Evolutionary conservation across 164 flowering plant genomes (phyloP), one percentile per base, ranked within the genome.

Genomic region (Euptelea pleiosperma): DNA sequence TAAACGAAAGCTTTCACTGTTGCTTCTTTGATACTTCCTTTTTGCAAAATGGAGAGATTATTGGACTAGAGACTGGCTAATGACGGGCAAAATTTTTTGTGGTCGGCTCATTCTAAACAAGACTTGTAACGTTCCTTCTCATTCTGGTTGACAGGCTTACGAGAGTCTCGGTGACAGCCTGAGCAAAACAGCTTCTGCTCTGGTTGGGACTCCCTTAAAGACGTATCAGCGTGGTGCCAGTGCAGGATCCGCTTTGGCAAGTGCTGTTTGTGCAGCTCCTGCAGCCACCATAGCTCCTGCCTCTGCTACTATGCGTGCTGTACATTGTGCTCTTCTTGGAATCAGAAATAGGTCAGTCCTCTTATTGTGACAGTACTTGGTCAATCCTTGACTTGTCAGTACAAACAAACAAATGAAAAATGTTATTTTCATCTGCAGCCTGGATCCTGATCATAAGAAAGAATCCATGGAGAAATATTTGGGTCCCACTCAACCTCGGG

Each of bases 221-320:
- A 75, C 66, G 22, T 94, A 86, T 63, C 88, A 84, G 55, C 87
- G 86, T 25, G 96, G 93, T 55, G 91, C 75, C n/a, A 74, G 96
- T 67, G 84, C 88, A 8, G 91, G 87, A 50, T 83, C 96, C 46
- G 96, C 96, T 60, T 61, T 94, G 64, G 93, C 86, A 30, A 79
- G 81, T 68, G 99, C 86, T 57, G 80, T 89, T 50, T 78, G 77
- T 39, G 89, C 85, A 39, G 91, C 93, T 63, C 99, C 99, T 54
- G 86, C 79, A 7, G 99, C 99, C 61, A 89, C 86, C 43, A 75
- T 94, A 35, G 86, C 96, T 70, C 99, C 99, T 8, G 97, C 86
- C 43, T 81, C 95, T 70, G 96, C 95, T 49, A 77, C 86, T 61
- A 87, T 83, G 51, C 76, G 83, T 62, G 99, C 99, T 19, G 55